Base-by-base conservation (phyloP, 495 filamentous ascomycete genomes). In the Cercophora samala region DNA sequence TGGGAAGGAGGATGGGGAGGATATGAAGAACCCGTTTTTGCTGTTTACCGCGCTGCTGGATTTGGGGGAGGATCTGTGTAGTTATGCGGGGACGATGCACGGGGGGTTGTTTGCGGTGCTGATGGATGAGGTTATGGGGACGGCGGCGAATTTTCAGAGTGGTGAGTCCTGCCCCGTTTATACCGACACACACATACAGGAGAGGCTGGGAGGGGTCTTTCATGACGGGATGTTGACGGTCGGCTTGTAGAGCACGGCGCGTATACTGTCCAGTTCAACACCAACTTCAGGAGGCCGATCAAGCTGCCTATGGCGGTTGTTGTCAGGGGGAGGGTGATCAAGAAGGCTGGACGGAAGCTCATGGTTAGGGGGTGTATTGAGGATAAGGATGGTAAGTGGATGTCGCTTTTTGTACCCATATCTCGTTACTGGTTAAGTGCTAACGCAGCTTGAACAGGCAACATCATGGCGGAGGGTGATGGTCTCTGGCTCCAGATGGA, bases 101-200 rank as follows among this genome's bases (percentile, higher is more conserved):
- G 72, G 72, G 5, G 72, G 72, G 1, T 46, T 70, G 62, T 32
- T 69, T 60, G 60, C 51, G 24, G 64, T 69, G 55, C 18, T 74
- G 60, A 55, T 74, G 68, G 72, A 74, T 58, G 72, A 74, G 60
- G 58, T 68, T 2, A 72, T 74, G 72, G 64, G 64, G 15, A 66
- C 68, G 0, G 70, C 70, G 51, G 70, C 70, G 5, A 64, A 69
- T 56, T 70, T 64, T 52, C 70, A 69, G 68, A 42, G 18, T 54
- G 23, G 37, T 46, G 13, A 3, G 65, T 70, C 46, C n/a, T n/a
- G n/a, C n/a, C n/a, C n/a, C n/a, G n/a, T n/a, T n/a, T n/a, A n/a
- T n/a, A n/a, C n/a, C n/a, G n/a, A n/a, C n/a, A n/a, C n/a, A n/a
- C n/a, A n/a, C n/a, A n/a, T n/a, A n/a, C n/a, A n/a, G n/a, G n/a